These are phyloP conservation scores for Phytophthora megakarya DNA, from an alignment of 352 stramenopile species.

Conservation along the genomic window DNA sequence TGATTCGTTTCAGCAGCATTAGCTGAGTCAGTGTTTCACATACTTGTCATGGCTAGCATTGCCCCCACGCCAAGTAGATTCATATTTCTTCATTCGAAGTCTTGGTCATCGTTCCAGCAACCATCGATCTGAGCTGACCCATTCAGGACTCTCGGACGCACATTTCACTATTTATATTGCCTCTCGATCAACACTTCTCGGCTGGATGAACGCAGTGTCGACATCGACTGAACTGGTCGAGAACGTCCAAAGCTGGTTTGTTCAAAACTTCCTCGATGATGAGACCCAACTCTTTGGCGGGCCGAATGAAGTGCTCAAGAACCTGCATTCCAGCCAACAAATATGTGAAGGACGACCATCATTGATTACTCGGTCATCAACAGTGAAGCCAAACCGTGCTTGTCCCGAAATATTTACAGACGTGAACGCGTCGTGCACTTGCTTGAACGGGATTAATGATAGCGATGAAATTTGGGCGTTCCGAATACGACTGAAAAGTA, in stretches of 20 bases:
- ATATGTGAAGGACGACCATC: conserved; percentile 35
- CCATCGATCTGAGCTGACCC: neutral
- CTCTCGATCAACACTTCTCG: neutral
- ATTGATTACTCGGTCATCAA: conserved; percentile 34
- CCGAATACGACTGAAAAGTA: conserved; percentile 19
- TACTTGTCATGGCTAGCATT: neutral
- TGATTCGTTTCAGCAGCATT: conserved; percentile 16
- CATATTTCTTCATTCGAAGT: conserved; percentile 14
- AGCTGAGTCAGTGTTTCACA: neutral
- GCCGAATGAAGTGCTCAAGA: conserved; percentile 8
- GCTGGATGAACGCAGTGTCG: conserved; percentile 13
- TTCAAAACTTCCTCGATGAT: conserved; percentile 37
- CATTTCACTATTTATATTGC: conserved; percentile 26
- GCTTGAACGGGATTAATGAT: conserved; percentile 29
- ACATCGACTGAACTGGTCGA: conserved; percentile 10
- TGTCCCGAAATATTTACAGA: conserved; percentile 34
- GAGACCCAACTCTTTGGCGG: conserved; percentile 40
- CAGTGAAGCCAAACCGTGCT: conserved; percentile 30
- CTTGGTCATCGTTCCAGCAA: neutral
- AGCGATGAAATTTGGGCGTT: conserved; percentile 27
- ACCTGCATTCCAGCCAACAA: conserved; percentile 9
- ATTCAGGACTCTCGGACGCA: neutral
- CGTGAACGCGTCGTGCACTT: conserved; percentile 49
- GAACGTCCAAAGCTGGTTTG: conserved; percentile 36
- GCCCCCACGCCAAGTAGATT: neutral